Conservation (phyloP, 2,329 filamentous ascomycete species). For the Aureobasidium sp. region DNA sequence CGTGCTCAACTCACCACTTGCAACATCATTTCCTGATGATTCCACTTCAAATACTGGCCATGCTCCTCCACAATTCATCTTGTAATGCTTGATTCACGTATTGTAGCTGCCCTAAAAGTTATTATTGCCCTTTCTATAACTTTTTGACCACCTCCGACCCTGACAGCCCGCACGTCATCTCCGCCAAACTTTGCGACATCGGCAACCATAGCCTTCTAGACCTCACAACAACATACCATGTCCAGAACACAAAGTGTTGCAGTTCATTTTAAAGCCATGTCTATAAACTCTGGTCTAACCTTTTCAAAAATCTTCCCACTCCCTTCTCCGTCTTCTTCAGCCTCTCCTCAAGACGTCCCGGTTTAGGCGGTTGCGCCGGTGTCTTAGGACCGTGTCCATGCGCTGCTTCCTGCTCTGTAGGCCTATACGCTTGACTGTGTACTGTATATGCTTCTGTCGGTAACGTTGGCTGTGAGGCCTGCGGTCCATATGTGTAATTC, state of each 20-base stretch:
- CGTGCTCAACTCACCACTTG: conserved; percentile 4
- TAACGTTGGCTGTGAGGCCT: conserved; percentile 23
- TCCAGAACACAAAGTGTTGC: no score
- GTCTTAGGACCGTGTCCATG: conserved; percentile 20
- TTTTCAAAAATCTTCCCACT: conserved; percentile 65
- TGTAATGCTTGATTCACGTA: neutral
- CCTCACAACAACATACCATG: no score
- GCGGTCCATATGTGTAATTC: conserved; percentile 43
- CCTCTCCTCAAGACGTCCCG: conserved; percentile 51
- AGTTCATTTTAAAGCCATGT: neutral
- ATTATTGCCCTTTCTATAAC: neutral
- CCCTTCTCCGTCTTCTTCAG: conserved; percentile 62
- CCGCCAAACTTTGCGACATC: conserved; percentile 8
- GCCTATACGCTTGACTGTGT: conserved; percentile 64
- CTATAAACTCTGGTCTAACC: conserved; percentile 49
- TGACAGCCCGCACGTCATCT: conserved; percentile 3
- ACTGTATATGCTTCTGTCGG: conserved; percentile 42
- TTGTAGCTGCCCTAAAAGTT: neutral
- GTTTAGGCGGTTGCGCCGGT: conserved; percentile 23
- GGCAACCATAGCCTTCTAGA: neutral
- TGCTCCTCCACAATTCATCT: conserved; percentile 11
- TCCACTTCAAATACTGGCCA: neutral
- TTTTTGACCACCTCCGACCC: neutral
- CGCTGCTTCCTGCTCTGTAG: conserved; percentile 53
- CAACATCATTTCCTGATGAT: neutral